A percentile compares a stretch with the other conserved stretches of the same genome.
phyloP scores from a whole-genome alignment of 2,329 filamentous ascomycete species.

The Alternaria incomplexa region DNA sequence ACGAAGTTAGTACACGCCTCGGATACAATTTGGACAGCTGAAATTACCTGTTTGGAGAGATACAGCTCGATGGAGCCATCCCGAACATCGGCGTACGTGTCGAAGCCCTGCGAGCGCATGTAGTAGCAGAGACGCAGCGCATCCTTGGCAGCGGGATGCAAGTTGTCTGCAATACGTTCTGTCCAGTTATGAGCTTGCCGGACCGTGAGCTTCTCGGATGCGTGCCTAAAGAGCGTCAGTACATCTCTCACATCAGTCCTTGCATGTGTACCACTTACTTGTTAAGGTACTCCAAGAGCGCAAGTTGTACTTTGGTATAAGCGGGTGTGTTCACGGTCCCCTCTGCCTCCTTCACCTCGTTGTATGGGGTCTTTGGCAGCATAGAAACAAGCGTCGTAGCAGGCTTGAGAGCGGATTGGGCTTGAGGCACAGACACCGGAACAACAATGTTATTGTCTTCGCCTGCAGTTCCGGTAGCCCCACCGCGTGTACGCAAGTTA shows the following conservation, averaged over 20 bases:
- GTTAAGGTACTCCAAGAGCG: conserved; percentile 18
- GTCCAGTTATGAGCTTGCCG: conserved; percentile 23
- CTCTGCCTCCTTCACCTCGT: conserved; percentile 18
- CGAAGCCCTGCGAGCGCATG: conserved; percentile 34
- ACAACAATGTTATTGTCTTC: background rate
- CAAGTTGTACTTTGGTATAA: conserved; percentile 26
- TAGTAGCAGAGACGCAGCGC: conserved; percentile 40
- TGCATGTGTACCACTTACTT: background rate
- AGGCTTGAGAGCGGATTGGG: background rate
- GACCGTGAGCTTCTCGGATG: conserved; percentile 19
- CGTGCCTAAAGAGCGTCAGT: background rate
- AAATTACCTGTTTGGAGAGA: conserved; percentile 10
- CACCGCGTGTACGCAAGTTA: background rate
- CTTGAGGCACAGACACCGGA: background rate
- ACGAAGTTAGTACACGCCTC: background rate
- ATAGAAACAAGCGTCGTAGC: conserved; percentile 13
- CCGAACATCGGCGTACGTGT: conserved; percentile 24
- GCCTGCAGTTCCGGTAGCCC: background rate
- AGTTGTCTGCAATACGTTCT: conserved; percentile 5
- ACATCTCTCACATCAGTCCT: background rate
- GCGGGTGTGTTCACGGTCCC: conserved; percentile 13
- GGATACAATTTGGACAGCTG: background rate
- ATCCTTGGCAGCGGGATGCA: conserved; percentile 16
- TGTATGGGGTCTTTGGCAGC: conserved; percentile 22
- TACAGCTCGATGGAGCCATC: conserved; percentile 16